phyloP scores from a whole-genome alignment of 1,284 basidiomycete species.

The Boletus semigastroideus region DNA sequence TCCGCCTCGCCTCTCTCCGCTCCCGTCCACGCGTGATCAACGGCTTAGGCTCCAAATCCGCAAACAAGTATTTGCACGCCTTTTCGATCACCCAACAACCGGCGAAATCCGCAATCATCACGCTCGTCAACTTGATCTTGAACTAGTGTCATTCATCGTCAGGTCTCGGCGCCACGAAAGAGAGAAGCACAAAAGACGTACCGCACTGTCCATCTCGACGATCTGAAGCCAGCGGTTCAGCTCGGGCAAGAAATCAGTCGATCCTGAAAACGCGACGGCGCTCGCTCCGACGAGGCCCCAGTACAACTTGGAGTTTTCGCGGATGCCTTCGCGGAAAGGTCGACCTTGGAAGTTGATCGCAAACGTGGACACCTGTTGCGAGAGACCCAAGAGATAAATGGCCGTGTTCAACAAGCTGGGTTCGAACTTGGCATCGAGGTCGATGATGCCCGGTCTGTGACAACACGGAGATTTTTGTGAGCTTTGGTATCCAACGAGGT shows the following conservation, averaged over 20 bases:
- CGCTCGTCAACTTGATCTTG: constrained; percentile 70
- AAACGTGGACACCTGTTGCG: constrained; percentile 95
- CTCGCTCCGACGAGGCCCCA: constrained; percentile 87
- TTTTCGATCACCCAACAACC: constrained; percentile 88
- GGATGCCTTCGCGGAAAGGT: constrained; percentile 94
- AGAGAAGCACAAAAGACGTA: constrained; percentile 40
- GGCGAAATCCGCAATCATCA: constrained; percentile 88
- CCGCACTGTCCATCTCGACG: constrained; percentile 81
- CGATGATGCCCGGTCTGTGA: constrained; percentile 72
- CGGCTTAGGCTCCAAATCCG: constrained; percentile 81
- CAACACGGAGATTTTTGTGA: background rate
- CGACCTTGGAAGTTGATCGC: constrained; percentile 97
- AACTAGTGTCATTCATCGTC: constrained; percentile 45
- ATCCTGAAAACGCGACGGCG: constrained; percentile 88
- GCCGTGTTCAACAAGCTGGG: constrained; percentile 92
- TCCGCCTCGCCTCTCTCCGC: constrained; percentile 52
- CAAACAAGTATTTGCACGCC: constrained; percentile 84
- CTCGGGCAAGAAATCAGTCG: constrained; percentile 93
- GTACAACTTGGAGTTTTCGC: constrained; percentile 89
- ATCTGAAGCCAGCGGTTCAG: constrained; percentile 96
- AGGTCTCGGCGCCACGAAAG: constrained; percentile 28
- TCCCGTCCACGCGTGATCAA: constrained; percentile 85
- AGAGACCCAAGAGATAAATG: constrained; percentile 90
- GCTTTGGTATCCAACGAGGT: background rate
- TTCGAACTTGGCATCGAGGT: constrained; percentile 93